A percentile compares a stretch with the other conserved stretches of the same genome.
These are phyloP conservation scores for Syzygium malaccense DNA, from an alignment of 441 rosid genomes.

Conservation along the genomic window DNA sequence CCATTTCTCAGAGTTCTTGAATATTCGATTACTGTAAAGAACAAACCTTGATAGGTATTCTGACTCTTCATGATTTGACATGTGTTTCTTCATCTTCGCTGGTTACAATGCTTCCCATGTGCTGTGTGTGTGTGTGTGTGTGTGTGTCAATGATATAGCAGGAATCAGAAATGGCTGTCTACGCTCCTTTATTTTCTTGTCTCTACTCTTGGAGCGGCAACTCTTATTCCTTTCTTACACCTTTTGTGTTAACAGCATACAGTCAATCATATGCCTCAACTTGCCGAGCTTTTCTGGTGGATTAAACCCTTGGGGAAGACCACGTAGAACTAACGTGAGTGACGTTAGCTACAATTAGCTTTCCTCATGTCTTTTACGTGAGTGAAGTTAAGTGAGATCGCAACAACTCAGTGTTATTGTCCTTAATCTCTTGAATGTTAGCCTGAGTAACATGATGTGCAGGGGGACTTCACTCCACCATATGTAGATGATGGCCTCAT, in stretches of 20 bases:
- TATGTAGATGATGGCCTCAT: not conserved
- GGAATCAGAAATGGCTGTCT: not conserved
- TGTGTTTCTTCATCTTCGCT: not conserved
- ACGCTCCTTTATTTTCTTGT: not conserved
- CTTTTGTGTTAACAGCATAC: not conserved
- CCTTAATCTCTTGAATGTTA: not conserved
- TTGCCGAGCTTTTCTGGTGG: slow-evolving; percentile 14
- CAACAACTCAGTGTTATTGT: not conserved
- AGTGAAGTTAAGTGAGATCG: not conserved
- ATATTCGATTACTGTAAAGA: not conserved
- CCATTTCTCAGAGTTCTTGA: not conserved
- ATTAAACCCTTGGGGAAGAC: slow-evolving; percentile 12
- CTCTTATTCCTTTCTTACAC: not conserved
- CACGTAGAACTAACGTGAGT: not conserved
- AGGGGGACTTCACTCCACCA: not conserved
- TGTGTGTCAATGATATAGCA: not conserved
- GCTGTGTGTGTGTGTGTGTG: not conserved
- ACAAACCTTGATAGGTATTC: not conserved
- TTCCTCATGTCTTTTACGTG: not conserved
- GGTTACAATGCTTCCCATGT: not conserved
- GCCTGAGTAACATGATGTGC: not conserved
- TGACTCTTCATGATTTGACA: not conserved
- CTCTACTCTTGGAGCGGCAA: not conserved
- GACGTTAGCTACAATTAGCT: not conserved
- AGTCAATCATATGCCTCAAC: slow-evolving; percentile 7